Evolutionary conservation across 2,329 filamentous ascomycete species (phyloP).

Genomic region (Scedosporium minutisporum): DNA sequence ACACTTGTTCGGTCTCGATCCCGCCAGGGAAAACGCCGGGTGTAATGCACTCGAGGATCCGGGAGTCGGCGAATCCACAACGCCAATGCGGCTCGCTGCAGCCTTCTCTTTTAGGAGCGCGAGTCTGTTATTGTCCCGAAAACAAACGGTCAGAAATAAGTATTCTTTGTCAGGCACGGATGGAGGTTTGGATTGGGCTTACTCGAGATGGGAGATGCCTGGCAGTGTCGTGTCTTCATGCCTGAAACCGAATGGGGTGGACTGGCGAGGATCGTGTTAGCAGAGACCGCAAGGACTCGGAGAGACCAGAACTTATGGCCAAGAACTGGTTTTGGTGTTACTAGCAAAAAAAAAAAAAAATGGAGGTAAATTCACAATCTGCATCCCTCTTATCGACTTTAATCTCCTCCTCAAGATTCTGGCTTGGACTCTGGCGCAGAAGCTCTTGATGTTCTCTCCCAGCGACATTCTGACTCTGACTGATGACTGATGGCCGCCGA

Average conservation of each 20-base stretch:
- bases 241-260: not conserved
- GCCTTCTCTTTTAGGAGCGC: slow-evolving; percentile 42
- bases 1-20: not conserved
- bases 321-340: no score
- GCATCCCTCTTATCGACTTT: not conserved
- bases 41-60: not conserved
- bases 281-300: no score
- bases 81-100: slow-evolving; percentile 36
- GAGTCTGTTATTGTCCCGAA: slow-evolving; percentile 24
- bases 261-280: not conserved
- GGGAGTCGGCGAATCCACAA: slow-evolving; percentile 21
- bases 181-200: not conserved
- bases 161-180: not conserved
- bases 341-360: not conserved
- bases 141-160: not conserved
- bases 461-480: not conserved
- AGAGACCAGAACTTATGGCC: no score
- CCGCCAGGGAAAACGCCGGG: not conserved
- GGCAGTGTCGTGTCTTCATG: not conserved
- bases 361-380: not conserved
- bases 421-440: not conserved
- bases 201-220: not conserved
- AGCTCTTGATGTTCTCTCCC: not conserved
- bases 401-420: not conserved
- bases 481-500: not conserved